phyloP scores from a whole-genome alignment of 2,329 filamentous ascomycete genomes.

The Fusarium denticulatum region DNA sequence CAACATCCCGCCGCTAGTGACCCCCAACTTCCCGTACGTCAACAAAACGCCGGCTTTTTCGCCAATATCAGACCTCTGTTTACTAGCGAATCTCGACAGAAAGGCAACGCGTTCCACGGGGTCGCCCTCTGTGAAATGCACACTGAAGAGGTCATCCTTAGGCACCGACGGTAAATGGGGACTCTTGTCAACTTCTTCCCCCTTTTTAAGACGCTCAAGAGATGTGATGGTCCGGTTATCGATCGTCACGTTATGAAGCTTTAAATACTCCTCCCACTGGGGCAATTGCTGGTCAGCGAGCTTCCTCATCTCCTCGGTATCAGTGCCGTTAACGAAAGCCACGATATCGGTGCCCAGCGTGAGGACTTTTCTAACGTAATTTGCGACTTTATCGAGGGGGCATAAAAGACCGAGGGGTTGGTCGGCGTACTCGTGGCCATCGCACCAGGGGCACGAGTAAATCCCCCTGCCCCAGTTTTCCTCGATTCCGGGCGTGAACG shows the following conservation, averaged over 20 bases:
- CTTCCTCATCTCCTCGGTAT: conserved; percentile 56
- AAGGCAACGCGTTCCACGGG: conserved; percentile 61
- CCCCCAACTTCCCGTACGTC: conserved; percentile 55
- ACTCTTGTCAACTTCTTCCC: conserved; percentile 48
- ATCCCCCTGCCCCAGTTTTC: conserved; percentile 69
- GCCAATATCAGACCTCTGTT: conserved; percentile 60
- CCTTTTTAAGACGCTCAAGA: conserved; percentile 59
- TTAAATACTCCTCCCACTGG: conserved; percentile 60
- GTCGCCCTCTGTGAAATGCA: conserved; percentile 60
- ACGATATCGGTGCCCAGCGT: conserved; percentile 66
- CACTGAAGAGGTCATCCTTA: conserved; percentile 65
- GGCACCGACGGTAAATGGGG: conserved; percentile 55
- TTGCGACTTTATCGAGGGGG: conserved; percentile 54
- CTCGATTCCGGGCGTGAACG: conserved; percentile 62
- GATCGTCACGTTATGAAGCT: conserved; percentile 60
- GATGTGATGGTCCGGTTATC: conserved; percentile 65
- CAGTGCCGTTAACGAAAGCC: conserved; percentile 68
- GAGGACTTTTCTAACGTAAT: conserved; percentile 60
- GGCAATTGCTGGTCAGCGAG: conserved; percentile 53
- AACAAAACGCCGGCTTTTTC: conserved; percentile 58
- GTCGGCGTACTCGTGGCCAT: conserved; percentile 69
- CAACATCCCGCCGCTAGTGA: conserved; percentile 54
- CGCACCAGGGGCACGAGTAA: conserved; percentile 73
- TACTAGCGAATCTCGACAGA: conserved; percentile 58
- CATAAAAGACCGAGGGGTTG: conserved; percentile 65